A percentile compares a stretch with the other conserved stretches of the same genome.
phyloP scores from a whole-genome alignment of 352 stramenopile genomes.

The Phytophthora rubi region DNA sequence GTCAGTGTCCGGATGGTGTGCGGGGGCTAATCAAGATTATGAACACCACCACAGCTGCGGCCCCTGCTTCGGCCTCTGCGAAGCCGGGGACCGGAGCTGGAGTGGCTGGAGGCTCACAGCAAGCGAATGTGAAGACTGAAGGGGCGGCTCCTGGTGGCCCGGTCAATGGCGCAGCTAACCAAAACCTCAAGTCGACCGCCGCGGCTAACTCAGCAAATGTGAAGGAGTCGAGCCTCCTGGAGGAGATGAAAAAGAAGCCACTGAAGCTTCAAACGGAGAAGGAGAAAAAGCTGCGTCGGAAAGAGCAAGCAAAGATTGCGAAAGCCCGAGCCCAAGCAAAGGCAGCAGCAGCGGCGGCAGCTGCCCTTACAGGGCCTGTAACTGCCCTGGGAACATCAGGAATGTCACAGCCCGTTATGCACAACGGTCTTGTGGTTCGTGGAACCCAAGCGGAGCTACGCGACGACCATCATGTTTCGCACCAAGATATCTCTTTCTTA shows the following conservation, averaged over 20 bases:
- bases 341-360: constrained; percentile 46
- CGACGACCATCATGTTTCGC: constrained; percentile 61
- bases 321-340: constrained; percentile 82
- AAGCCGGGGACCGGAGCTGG: constrained; percentile 36
- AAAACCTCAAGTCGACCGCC: background rate
- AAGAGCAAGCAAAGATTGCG: constrained; percentile 83
- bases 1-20: constrained; percentile 76
- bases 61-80: constrained; percentile 12
- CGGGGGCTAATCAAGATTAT: constrained; percentile 90
- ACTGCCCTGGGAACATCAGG: constrained; percentile 13
- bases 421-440: constrained; percentile 78
- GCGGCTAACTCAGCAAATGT: constrained; percentile 2
- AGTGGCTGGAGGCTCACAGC: constrained; percentile 5
- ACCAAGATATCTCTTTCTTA: constrained; percentile 89
- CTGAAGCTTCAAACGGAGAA: constrained; percentile 85
- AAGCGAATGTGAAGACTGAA: constrained; percentile 29
- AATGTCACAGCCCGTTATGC: constrained; percentile 29
- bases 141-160: constrained; percentile 10
- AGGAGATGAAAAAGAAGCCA: constrained; percentile 78
- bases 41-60: constrained; percentile 67
- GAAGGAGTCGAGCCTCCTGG: constrained; percentile 30
- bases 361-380: constrained; percentile 26
- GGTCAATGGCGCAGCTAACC: constrained; percentile 6
- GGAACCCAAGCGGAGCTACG: constrained; percentile 68
- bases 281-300: constrained; percentile 85